Evolutionary conservation across 2,329 filamentous ascomycete species (phyloP).

Genomic region (Xylaria sp.): DNA sequence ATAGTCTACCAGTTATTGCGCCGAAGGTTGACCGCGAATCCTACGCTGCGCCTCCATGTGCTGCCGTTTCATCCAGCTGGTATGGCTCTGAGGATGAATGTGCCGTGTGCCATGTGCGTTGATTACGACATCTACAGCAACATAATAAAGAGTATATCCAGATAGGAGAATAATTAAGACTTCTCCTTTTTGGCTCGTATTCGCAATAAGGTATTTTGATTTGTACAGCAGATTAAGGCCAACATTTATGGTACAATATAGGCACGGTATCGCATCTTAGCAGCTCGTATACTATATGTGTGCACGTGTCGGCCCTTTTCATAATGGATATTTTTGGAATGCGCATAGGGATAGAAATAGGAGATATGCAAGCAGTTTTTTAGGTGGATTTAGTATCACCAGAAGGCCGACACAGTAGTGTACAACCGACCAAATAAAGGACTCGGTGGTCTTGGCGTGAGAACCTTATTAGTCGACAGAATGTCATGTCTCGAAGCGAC

Average conservation of each 20-base stretch:
- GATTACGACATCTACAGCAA: not conserved
- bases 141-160: not conserved
- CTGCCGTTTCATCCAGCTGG: conserved; percentile 34
- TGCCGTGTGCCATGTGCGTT: conserved; percentile 22
- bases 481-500: conserved; percentile 26
- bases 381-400: conserved; percentile 13
- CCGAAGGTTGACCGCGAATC: conserved; percentile 31
- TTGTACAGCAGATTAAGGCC: not conserved
- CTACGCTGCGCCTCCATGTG: conserved; percentile 39
- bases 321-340: conserved; percentile 31
- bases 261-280: not conserved
- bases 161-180: too few species aligned
- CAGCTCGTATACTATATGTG: not conserved
- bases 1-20: conserved; percentile 26
- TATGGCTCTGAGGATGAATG: conserved; percentile 17
- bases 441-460: conserved; percentile 40
- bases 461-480: conserved; percentile 41
- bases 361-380: conserved; percentile 6
- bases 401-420: not conserved
- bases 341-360: conserved; percentile 15
- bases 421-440: conserved; percentile 15
- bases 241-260: not conserved
- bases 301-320: conserved; percentile 20
- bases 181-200: not conserved
- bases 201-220: not conserved